Conservation (phyloP, 495 filamentous ascomycete species). For the Pyrenopolyporus hunteri region DNA sequence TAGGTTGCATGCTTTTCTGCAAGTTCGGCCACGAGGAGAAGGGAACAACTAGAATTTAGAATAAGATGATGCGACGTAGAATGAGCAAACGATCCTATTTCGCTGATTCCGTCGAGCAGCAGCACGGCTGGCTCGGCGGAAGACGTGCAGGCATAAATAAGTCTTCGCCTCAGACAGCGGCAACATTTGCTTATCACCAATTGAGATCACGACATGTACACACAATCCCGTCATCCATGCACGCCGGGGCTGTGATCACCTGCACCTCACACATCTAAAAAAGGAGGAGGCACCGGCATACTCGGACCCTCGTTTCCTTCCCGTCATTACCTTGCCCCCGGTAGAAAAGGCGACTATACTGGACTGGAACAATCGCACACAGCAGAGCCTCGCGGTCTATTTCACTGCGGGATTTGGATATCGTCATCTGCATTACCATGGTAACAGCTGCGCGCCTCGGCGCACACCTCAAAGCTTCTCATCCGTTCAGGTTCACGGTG, state of each 20-base stretch:
- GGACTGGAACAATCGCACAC: neutral
- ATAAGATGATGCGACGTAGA: neutral
- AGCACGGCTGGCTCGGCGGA: constrained; percentile 17
- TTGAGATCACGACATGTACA: neutral
- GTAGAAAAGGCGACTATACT: neutral
- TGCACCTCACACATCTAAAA: constrained; percentile 11
- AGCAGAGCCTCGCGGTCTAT: constrained; percentile 19
- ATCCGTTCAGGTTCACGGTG: too few relatives aligned
- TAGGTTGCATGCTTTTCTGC: neutral
- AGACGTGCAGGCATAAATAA: constrained; percentile 18
- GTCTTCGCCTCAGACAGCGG: constrained; percentile 28
- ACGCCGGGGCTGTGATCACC: constrained; percentile 19
- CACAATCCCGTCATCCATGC: constrained; percentile 20
- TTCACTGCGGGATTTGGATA: neutral
- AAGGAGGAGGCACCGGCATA: constrained; percentile 7
- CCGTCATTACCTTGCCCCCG: neutral
- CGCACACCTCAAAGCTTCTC: too few relatives aligned
- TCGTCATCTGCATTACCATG: too few relatives aligned
- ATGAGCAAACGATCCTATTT: neutral
- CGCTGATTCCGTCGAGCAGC: neutral
- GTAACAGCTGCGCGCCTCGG: too few relatives aligned
- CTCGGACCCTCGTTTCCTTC: neutral
- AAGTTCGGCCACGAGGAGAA: too few relatives aligned
- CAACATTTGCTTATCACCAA: constrained; percentile 9
- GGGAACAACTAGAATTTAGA: neutral